Evolutionary conservation across 202 grass and related monocot species (phyloP), one percentile per base, ranked within the genome.

Genomic region (Panicum hallii): DNA sequence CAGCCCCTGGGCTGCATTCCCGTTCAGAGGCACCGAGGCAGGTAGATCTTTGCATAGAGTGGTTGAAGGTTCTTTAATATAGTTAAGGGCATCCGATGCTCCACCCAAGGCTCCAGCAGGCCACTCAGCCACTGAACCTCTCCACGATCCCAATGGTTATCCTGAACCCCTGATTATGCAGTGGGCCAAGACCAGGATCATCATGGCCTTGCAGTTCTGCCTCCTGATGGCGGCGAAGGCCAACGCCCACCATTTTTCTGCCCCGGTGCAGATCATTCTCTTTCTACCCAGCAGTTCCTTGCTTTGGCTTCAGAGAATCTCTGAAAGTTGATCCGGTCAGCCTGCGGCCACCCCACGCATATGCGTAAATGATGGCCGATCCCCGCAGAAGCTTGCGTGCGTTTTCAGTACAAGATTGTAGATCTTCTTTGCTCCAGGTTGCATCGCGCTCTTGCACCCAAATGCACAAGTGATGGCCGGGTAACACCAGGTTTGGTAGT

Each of bases 281-380:
- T 38, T 52, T 52, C 47, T 19, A 53, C 15, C 47, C 11, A 5
- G 16, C n/a, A 26, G 46, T 23, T 6, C 64, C 63, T 80, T 54
- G 78, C 47, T 70, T 81, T 81, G 36, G 65, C 14, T 81, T 70
- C 57, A 79, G 66, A 90, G 77, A 45, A 72, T 88, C 71, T 84
- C 20, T 84, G 20, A 71, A 70, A 80, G 70, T 19, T 49, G 70
- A 73, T 73, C 63, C 71, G 66, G n/a, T 74, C 41, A 80, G 54
- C 11, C 70, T 43, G 23, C 53, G 71, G 66, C 48, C 83, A 34
- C 73, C 42, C 66, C 63, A 80, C 41, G 64, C 56, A 67, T 28
- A 42, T 11, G 70, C 41, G 3, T 49, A 23, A 17, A 69, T 62
- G 67, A 62, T 83, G 48, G 8, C 66, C 3, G 63, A 72, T 63